These are phyloP conservation scores for Lizonia empirigonia DNA, from an alignment of 2,329 filamentous ascomycete species.

Conservation along the genomic window DNA sequence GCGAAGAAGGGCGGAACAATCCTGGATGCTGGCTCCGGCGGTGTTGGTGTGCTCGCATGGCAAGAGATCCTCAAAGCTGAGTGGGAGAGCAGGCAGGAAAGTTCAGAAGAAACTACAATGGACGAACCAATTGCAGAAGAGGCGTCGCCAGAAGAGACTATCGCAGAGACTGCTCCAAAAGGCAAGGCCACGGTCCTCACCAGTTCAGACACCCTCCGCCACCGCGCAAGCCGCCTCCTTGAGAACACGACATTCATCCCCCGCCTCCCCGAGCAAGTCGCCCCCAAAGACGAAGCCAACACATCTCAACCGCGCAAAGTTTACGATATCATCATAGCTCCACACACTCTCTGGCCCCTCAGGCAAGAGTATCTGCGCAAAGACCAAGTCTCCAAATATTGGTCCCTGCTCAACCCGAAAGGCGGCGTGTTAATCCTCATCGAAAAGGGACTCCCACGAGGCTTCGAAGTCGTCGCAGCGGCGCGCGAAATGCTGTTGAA, in stretches of 20 bases:
- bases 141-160: conserved; percentile 13
- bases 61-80: conserved; percentile 79
- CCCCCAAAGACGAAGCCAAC: conserved; percentile 58
- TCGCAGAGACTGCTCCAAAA: conserved; percentile 53
- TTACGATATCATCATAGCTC: conserved; percentile 89
- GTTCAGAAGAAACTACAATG: conserved; percentile 15
- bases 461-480: conserved; percentile 89
- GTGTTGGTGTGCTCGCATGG: conserved; percentile 76
- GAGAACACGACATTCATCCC: conserved; percentile 92
- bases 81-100: conserved; percentile 70
- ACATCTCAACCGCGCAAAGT: conserved; percentile 65
- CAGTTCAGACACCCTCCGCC: conserved; percentile 74
- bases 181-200: conserved; percentile 83
- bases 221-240: conserved; percentile 76
- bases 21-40: conserved; percentile 75
- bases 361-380: conserved; percentile 78
- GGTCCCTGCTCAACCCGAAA: conserved; percentile 80
- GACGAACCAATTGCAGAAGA: conserved; percentile 28
- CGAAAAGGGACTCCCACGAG: conserved; percentile 88
- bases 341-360: conserved; percentile 78
- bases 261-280: conserved; percentile 84
- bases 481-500: conserved; percentile 80
- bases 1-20: conserved; percentile 67
- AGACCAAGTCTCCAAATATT: conserved; percentile 82
- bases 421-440: conserved; percentile 86